These are phyloP conservation scores for Fusarium sp. DNA, from an alignment of 2,329 filamentous ascomycete genomes.

Conservation along the genomic window DNA sequence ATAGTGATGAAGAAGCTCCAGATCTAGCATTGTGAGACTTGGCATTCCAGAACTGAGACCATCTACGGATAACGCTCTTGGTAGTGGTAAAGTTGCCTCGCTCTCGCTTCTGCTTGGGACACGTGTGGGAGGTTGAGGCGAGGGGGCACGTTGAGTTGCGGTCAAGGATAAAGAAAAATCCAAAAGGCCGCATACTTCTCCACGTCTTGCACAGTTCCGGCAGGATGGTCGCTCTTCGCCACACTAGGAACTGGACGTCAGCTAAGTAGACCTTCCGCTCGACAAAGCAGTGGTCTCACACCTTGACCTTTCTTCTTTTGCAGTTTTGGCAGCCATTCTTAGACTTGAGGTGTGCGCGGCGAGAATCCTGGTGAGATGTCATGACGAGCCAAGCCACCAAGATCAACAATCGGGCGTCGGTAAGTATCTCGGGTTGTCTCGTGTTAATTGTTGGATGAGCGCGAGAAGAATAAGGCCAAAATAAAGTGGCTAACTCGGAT, in stretches of 20 bases:
- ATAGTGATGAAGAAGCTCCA: slow-evolving; percentile 8
- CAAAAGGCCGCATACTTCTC: not conserved
- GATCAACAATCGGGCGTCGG: too few relatives aligned
- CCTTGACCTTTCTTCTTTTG: not conserved
- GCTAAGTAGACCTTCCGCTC: not conserved
- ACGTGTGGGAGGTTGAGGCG: not conserved
- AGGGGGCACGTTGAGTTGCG: not conserved
- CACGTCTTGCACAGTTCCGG: not conserved
- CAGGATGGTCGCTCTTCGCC: not conserved
- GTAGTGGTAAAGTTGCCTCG: not conserved
- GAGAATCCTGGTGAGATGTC: too few relatives aligned
- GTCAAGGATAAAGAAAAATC: not conserved
- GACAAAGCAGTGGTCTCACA: too few relatives aligned
- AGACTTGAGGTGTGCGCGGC: not conserved
- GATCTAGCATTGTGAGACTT: not conserved
- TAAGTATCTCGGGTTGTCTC: too few relatives aligned
- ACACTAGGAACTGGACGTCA: not conserved
- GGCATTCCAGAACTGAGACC: not conserved
- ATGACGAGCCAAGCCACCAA: too few relatives aligned
- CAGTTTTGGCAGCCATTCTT: not conserved
- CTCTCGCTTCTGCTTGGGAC: too few relatives aligned
- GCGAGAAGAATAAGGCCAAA: too few relatives aligned
- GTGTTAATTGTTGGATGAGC: too few relatives aligned
- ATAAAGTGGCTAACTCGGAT: too few relatives aligned
- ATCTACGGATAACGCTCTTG: not conserved